Conservation (phyloP, 129 eudicot genomes). For the Arctium minus region DNA sequence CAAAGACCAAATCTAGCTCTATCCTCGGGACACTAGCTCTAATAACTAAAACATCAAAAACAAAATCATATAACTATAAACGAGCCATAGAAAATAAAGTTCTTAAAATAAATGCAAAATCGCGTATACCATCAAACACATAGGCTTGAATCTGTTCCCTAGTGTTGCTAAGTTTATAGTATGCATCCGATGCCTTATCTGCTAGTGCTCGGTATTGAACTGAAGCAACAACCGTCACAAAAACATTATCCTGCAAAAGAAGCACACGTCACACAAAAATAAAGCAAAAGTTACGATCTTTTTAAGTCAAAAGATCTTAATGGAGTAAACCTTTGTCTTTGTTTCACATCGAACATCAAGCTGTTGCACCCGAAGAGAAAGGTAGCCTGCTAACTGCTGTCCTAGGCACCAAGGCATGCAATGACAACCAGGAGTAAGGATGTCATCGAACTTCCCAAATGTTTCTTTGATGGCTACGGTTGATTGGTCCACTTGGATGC, state of each 20-base stretch:
- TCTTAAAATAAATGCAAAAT: background rate
- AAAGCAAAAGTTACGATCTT: background rate
- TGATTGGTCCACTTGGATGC: slow-evolving; percentile 43
- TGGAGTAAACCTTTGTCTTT: slow-evolving; percentile 34
- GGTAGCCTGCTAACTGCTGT: slow-evolving; percentile 29
- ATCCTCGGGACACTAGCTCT: slow-evolving; percentile 38
- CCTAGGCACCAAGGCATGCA: slow-evolving; percentile 44
- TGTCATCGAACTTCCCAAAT: slow-evolving; percentile 30
- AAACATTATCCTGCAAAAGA: slow-evolving; percentile 36
- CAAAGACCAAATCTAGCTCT: slow-evolving; percentile 33
- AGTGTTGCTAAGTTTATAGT: slow-evolving; percentile 44
- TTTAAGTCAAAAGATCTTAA: background rate
- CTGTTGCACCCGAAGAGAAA: slow-evolving; percentile 40
- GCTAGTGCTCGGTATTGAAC: slow-evolving; percentile 41
- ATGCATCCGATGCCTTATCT: slow-evolving; percentile 42
- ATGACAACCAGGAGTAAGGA: slow-evolving; percentile 46
- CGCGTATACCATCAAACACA: slow-evolving; percentile 44
- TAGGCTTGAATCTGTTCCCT: slow-evolving; percentile 45
- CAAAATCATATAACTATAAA: background rate
- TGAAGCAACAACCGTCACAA: slow-evolving; percentile 47
- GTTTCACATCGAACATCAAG: slow-evolving; percentile 46
- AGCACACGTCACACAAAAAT: background rate
- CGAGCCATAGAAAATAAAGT: background rate
- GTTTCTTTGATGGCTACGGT: slow-evolving; percentile 34
- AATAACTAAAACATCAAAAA: slow-evolving; percentile 21